Evolutionary conservation across 192 early-diverging fungal species (phyloP).

Genomic region (Dimargaris xerosporica): DNA sequence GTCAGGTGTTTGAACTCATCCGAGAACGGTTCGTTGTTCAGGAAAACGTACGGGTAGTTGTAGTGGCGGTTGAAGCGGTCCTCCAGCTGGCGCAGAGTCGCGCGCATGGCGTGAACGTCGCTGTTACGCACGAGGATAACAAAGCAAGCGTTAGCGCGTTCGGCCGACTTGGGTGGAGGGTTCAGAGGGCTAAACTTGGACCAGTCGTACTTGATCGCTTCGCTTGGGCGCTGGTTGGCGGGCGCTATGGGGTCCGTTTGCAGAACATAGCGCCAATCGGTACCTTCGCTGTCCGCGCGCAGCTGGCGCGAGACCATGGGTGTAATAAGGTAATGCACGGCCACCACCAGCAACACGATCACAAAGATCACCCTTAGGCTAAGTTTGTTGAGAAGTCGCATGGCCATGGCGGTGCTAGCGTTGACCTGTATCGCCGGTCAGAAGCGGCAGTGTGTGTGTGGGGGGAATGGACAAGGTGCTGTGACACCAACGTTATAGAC

Average conservation of each 20-base stretch:
- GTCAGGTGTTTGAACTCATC: conserved; percentile 48
- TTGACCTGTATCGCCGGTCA: too few species aligned
- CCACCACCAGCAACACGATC: conserved; percentile 5
- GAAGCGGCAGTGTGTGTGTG: neutral
- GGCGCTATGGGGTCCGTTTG: neutral
- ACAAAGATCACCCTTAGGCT: conserved; percentile 3
- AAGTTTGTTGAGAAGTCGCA: neutral
- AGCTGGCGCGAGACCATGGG: neutral
- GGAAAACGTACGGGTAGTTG: conserved; percentile 71
- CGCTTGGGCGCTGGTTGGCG: neutral
- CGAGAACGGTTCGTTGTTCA: conserved; percentile 63
- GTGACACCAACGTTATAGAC: neutral
- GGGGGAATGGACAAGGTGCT: neutral
- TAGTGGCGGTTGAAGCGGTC: conserved; percentile 53
- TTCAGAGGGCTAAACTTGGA: conserved; percentile 1
- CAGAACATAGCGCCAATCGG: neutral
- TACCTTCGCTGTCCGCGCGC: neutral
- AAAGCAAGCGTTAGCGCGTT: conserved; percentile 46
- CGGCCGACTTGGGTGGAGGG: conserved; percentile 5
- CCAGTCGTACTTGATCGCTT: neutral
- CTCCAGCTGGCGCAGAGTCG: conserved; percentile 54
- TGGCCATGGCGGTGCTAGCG: neutral
- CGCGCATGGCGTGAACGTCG: conserved; percentile 46
- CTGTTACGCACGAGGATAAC: conserved; percentile 56
- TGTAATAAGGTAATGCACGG: conserved; percentile 2